phyloP scores from a whole-genome alignment of 1,284 basidiomycete species.

The Filobasidium uniguttulatum region DNA sequence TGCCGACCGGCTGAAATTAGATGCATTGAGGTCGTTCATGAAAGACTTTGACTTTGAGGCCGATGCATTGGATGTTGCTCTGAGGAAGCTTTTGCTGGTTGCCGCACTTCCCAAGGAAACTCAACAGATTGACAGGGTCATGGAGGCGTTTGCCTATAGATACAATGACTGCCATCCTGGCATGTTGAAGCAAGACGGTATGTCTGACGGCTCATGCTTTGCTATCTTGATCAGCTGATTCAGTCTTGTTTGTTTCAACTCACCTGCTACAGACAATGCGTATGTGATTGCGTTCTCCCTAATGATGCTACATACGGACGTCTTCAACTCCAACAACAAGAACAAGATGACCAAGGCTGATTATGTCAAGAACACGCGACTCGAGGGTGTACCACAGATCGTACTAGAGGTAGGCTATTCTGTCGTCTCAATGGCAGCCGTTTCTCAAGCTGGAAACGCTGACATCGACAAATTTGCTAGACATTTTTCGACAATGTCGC shows the following conservation, averaged over 20 bases:
- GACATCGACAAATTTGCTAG: constrained; percentile 39
- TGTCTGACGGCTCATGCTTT: constrained; percentile 16
- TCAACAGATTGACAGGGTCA: constrained; percentile 94
- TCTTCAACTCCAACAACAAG: constrained; percentile 95
- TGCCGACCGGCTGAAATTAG: constrained; percentile 54
- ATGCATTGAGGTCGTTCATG: constrained; percentile 61
- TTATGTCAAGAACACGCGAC: constrained; percentile 76
- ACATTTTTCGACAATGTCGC: constrained; percentile 95
- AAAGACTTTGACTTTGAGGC: constrained; percentile 63
- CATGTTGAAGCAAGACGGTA: constrained; percentile 65
- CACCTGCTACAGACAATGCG: constrained; percentile 58
- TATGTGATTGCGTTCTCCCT: constrained; percentile 95
- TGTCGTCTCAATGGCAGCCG: not conserved
- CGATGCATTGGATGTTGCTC: constrained; percentile 75
- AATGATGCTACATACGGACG: constrained; percentile 97
- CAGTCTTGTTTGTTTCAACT: not conserved
- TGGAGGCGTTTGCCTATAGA: constrained; percentile 81
- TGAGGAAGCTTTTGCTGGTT: constrained; percentile 82
- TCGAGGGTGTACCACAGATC: constrained; percentile 71
- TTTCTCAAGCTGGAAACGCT: not conserved
- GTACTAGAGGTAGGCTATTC: constrained; percentile 59
- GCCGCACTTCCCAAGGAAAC: constrained; percentile 85
- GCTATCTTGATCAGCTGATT: constrained; percentile 8
- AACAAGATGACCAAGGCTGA: constrained; percentile 92
- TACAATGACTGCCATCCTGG: constrained; percentile 75